These are phyloP conservation scores for Xerocomellus intermedius DNA, from an alignment of 768 basidiomycete species.

Conservation along the genomic window DNA sequence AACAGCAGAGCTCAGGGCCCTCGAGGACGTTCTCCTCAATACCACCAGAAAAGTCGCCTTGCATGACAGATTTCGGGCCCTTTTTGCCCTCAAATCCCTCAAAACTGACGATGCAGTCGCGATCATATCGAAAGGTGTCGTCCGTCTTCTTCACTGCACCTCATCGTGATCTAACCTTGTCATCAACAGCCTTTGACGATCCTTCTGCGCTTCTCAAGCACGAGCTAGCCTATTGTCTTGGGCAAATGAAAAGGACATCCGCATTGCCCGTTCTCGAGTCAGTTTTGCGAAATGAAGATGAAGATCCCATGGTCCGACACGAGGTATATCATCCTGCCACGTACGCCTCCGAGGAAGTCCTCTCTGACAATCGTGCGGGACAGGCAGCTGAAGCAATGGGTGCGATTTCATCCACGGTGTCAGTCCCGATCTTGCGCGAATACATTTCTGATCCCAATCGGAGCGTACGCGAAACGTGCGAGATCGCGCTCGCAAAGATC, in stretches of 20 bases:
- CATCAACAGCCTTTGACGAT: slow-evolving; percentile 70
- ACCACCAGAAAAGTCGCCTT: slow-evolving; percentile 66
- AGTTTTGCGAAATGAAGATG: slow-evolving; percentile 64
- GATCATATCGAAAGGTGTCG: slow-evolving; percentile 80
- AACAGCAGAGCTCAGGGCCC: slow-evolving; percentile 55
- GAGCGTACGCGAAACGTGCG: slow-evolving; percentile 91
- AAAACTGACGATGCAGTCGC: slow-evolving; percentile 74
- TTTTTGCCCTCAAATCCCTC: slow-evolving; percentile 89
- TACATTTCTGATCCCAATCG: slow-evolving; percentile 71
- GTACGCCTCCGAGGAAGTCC: neutral
- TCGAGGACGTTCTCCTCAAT: slow-evolving; percentile 81
- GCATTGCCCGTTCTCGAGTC: slow-evolving; percentile 80
- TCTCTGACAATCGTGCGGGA: slow-evolving; percentile 16
- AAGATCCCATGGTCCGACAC: slow-evolving; percentile 97
- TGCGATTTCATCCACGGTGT: slow-evolving; percentile 72
- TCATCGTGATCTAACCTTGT: neutral
- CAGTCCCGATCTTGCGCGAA: slow-evolving; percentile 67
- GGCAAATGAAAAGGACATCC: slow-evolving; percentile 73
- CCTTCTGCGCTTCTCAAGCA: slow-evolving; percentile 91
- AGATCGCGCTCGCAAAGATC: slow-evolving; percentile 95
- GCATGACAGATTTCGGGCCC: slow-evolving; percentile 83
- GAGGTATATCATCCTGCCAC: slow-evolving; percentile 55
- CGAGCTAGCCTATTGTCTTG: slow-evolving; percentile 95
- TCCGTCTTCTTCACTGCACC: slow-evolving; percentile 3
- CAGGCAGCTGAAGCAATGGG: slow-evolving; percentile 99